A percentile compares a stretch with the other conserved stretches of the same genome.
phyloP scores from a whole-genome alignment of 441 rosid species.

The Pelargonium fulgidum region DNA sequence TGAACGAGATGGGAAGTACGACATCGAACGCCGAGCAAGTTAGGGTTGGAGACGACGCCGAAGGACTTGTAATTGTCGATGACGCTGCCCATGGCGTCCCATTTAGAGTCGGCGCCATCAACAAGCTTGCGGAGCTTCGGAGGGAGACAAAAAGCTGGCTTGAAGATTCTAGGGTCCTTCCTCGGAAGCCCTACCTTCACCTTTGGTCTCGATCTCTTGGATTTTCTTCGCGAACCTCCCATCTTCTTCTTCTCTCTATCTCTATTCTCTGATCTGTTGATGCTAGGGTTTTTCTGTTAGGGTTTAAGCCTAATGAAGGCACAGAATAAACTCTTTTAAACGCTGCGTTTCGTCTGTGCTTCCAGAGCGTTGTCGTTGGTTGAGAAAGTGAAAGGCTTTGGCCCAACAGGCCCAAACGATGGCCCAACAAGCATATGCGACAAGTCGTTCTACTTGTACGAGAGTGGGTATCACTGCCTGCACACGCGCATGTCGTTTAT shows the following conservation, averaged over 20 bases:
- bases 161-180: constrained; percentile 26
- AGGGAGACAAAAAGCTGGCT: constrained; percentile 23
- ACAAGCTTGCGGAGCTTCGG: constrained; percentile 56
- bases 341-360: neutral
- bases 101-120: constrained; percentile 40
- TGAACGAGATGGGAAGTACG: constrained; percentile 65
- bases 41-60: constrained; percentile 84
- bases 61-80: constrained; percentile 78
- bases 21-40: constrained; percentile 60
- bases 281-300: neutral
- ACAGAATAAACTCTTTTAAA: neutral
- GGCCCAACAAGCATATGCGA: neutral
- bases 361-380: neutral
- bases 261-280: neutral
- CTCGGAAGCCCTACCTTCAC: constrained; percentile 25
- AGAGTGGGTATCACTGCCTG: too few relatives aligned
- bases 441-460: too few relatives aligned
- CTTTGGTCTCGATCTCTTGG: constrained; percentile 24
- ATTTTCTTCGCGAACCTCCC: constrained; percentile 26
- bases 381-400: neutral
- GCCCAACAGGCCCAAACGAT: constrained; percentile 2
- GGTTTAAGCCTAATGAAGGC: constrained; percentile 7
- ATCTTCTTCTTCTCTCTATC: constrained; percentile 14
- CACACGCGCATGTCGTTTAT: too few relatives aligned
- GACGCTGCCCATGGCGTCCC: constrained; percentile 84